Percentiles rank a stretch among this genome's conserved stretches.
Conservation (phyloP, 2,329 filamentous ascomycete species). For the Aspergillus unguis region DNA sequence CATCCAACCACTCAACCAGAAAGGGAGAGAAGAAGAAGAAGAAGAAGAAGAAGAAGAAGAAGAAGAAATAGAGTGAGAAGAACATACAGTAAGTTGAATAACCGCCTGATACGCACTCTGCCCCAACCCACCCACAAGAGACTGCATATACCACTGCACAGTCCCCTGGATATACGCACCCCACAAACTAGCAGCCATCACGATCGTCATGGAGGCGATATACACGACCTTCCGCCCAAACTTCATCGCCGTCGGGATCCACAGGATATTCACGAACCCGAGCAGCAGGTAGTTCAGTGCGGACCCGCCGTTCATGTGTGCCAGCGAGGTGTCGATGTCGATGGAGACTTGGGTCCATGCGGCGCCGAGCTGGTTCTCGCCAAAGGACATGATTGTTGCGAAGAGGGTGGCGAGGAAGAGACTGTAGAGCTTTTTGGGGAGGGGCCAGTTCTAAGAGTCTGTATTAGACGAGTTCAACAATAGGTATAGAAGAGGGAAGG, state of each 20-base stretch:
- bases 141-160: conserved; percentile 34
- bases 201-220: conserved; percentile 33
- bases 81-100: conserved; percentile 36
- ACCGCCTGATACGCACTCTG: conserved; percentile 35
- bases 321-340: conserved; percentile 37
- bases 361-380: conserved; percentile 43
- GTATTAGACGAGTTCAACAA: neutral
- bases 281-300: conserved; percentile 43
- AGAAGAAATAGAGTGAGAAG: neutral
- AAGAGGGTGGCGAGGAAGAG: conserved; percentile 41
- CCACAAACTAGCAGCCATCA: conserved; percentile 32
- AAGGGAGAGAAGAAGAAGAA: neutral
- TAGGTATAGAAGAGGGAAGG: neutral
- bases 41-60: neutral
- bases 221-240: conserved; percentile 35
- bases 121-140: conserved; percentile 9
- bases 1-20: neutral
- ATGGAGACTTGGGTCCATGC: conserved; percentile 42
- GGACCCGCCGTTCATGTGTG: conserved; percentile 42
- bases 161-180: conserved; percentile 24
- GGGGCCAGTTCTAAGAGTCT: conserved; percentile 31
- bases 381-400: conserved; percentile 41
- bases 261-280: conserved; percentile 43
- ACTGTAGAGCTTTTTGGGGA: conserved; percentile 39
- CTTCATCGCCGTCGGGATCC: conserved; percentile 34